Evolutionary conservation across 2,329 filamentous ascomycete genomes (phyloP), one percentile per base, ranked within the genome.

Genomic region (Cercospora sp.): DNA sequence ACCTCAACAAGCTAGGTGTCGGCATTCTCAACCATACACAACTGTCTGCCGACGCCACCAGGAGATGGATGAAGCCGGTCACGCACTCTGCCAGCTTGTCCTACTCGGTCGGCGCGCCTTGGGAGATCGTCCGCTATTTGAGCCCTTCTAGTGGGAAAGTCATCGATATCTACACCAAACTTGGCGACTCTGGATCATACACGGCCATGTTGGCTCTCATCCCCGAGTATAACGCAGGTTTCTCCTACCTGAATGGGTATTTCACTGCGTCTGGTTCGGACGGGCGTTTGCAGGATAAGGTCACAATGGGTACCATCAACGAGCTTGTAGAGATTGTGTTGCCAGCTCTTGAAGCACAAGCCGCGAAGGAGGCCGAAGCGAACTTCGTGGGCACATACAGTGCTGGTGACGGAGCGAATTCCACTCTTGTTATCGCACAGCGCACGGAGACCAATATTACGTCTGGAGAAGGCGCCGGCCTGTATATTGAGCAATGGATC

Each of bases 131-230:
- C 28, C 55, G 55, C 10, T 59, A 59, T 59, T 10, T 45, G 28
- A 55, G 61, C 12, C 55, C 55, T n/a, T 59, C 55, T 9, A 59
- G 55, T 16, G 76, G 78, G 13, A 79, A 81, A 3, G 69, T 82
- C 12, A 55, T 84, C 12, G 83, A 85, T 31, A 63, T 85, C 1
- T 84, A 84, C 72, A 80, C 80, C 33, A 86, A 85, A 73, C 75
- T 71, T 2, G 84, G 84, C 3, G 81, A 62, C 68, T 83, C 1
- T 78, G 79, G 65, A 23, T 30, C 53, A 20, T 60, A 67, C 7
- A 36, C 36, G 33, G 33, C 65, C 5, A 42, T 64, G 33, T 68
- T 84, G 0, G 79, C 76, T 12, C 71, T 85, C 3, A 73, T 85
- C 0, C 82, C 83, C 0, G 83, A 85, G 69, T 84, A 84, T 69